A percentile compares a stretch with the other conserved stretches of the same genome.
phyloP scores from a whole-genome alignment of 495 filamentous ascomycete species.

The Neurospora sp. region DNA sequence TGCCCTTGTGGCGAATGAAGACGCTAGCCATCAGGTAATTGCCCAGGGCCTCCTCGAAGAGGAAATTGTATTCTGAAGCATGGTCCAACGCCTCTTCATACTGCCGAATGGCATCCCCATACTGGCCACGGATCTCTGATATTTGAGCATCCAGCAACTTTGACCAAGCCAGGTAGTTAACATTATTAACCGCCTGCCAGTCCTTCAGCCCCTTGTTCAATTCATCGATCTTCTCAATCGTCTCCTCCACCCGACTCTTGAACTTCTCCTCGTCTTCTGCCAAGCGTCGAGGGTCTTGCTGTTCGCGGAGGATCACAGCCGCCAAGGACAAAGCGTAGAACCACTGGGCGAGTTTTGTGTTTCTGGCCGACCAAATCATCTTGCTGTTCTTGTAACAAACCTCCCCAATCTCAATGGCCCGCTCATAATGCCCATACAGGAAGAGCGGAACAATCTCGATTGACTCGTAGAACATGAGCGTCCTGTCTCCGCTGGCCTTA shows the following conservation, averaged over 20 bases:
- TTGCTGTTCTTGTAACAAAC: constrained; percentile 46
- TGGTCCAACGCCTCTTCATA: constrained; percentile 78
- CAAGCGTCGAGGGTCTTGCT: constrained; percentile 38
- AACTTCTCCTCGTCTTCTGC: constrained; percentile 31
- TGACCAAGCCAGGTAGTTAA: constrained; percentile 74
- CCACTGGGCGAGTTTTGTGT: constrained; percentile 52
- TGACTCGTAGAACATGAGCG: constrained; percentile 61
- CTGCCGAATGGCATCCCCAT: constrained; percentile 48
- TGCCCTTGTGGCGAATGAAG: constrained; percentile 58
- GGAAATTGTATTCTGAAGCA: constrained; percentile 63
- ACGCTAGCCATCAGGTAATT: constrained; percentile 71
- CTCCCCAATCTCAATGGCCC: constrained; percentile 57
- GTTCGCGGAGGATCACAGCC: constrained; percentile 51
- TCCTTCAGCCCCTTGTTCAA: constrained; percentile 51
- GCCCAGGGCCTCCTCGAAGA: constrained; percentile 69
- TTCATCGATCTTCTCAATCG: constrained; percentile 44
- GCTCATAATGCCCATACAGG: constrained; percentile 62
- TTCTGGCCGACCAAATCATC: constrained; percentile 63
- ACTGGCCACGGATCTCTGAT: constrained; percentile 51
- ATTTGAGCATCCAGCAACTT: constrained; percentile 64
- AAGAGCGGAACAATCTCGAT: constrained; percentile 63
- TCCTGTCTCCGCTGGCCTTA: constrained; percentile 36
- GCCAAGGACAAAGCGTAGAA: constrained; percentile 60
- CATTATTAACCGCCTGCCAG: constrained; percentile 55
- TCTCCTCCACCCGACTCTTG: constrained; percentile 44